These are phyloP conservation scores for Vitis rotundifolia DNA, from an alignment of 164 flowering plant species.

Conservation along the genomic window DNA sequence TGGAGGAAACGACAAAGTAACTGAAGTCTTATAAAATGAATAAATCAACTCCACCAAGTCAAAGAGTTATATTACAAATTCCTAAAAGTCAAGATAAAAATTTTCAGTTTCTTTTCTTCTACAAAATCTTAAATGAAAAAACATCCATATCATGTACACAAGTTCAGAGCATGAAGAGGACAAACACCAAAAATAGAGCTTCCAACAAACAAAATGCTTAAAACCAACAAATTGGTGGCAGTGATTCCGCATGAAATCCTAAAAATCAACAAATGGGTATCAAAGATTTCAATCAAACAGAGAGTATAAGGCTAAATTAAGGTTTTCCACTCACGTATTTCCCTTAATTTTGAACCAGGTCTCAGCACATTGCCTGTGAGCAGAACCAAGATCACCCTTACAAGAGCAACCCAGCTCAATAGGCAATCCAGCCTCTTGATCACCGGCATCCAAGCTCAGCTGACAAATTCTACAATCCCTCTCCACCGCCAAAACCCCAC, in stretches of 20 bases:
- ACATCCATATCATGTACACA: no score
- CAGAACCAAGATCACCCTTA: constrained; percentile 40
- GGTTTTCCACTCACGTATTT: constrained; percentile 30
- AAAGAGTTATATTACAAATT: no score
- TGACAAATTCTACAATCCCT: constrained; percentile 47
- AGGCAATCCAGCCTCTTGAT: constrained; percentile 7
- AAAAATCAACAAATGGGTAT: neutral
- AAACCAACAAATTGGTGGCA: no score
- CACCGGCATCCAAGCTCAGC: constrained; percentile 22
- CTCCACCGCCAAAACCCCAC: constrained; percentile 24
- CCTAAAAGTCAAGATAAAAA: no score
- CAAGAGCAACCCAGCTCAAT: constrained; percentile 39
- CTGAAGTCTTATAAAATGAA: no score
- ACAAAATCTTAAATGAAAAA: no score
- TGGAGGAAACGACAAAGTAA: no score
- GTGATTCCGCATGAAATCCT: neutral
- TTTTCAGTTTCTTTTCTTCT: no score
- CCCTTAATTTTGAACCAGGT: constrained; percentile 53
- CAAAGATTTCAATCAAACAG: neutral
- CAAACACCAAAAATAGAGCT: neutral
- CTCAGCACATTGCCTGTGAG: constrained; percentile 44
- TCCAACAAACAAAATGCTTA: no score
- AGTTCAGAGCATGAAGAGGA: neutral
- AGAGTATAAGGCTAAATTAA: neutral
- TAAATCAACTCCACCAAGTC: no score